These are phyloP conservation scores for Penicillium antarcticum DNA, from an alignment of 495 filamentous ascomycete genomes.

Conservation along the genomic window DNA sequence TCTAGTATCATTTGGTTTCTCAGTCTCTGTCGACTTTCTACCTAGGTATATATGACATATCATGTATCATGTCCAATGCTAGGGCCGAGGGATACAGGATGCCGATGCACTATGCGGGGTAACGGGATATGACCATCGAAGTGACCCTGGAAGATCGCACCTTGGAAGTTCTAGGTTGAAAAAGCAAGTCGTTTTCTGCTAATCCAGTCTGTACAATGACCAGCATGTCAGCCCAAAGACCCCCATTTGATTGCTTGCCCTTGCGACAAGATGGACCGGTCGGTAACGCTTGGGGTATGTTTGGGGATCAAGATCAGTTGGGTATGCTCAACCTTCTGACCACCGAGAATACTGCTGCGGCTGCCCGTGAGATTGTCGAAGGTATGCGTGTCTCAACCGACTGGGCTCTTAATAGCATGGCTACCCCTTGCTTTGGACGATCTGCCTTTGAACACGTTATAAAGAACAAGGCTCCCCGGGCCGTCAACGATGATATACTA, in stretches of 20 bases:
- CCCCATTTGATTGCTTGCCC: conserved; percentile 40
- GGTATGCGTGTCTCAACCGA: conserved; percentile 45
- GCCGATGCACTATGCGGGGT: conserved; percentile 3
- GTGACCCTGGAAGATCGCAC: no score
- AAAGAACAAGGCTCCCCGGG: conserved; percentile 35
- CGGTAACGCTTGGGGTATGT: conserved; percentile 50
- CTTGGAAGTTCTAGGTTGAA: not conserved
- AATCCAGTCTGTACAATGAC: not conserved
- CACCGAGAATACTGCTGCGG: conserved; percentile 40
- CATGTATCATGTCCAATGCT: no score
- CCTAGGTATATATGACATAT: no score
- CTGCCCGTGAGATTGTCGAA: conserved; percentile 44
- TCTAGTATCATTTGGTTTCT: no score
- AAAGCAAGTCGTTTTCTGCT: no score
- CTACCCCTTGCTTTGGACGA: conserved; percentile 26
- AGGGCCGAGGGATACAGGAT: not conserved
- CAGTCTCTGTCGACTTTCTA: no score
- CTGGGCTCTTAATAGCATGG: conserved; percentile 35
- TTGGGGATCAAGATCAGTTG: conserved; percentile 39
- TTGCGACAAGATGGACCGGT: conserved; percentile 36
- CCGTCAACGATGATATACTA: conserved; percentile 58
- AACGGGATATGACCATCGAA: not conserved
- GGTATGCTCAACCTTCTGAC: conserved; percentile 51
- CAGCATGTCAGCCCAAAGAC: conserved; percentile 10
- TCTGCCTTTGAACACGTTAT: conserved; percentile 29